Evolutionary conservation across 495 filamentous ascomycete species (phyloP).

Genomic region (Neurospora sublineolata): DNA sequence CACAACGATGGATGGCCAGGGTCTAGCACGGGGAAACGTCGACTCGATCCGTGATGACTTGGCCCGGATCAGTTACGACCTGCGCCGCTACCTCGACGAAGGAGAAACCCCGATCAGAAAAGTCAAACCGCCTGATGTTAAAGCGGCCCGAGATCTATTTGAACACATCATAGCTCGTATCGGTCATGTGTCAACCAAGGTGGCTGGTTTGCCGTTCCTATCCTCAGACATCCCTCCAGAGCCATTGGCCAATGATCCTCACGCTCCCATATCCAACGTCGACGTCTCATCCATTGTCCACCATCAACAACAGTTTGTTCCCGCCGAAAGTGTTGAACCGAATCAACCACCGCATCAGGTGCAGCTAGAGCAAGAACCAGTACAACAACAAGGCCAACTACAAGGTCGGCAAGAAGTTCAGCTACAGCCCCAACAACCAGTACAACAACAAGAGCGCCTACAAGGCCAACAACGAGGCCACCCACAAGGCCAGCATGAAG

Average conservation of each 20-base stretch:
- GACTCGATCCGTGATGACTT: slow-evolving; percentile 17
- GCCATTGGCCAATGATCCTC: slow-evolving; percentile 1
- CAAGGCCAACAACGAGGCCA: neutral
- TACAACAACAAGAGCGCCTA: neutral
- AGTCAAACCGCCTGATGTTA: slow-evolving; percentile 18
- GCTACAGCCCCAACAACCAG: neutral
- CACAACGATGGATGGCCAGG: slow-evolving; percentile 17
- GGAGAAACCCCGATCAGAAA: slow-evolving; percentile 10
- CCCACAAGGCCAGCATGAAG: neutral
- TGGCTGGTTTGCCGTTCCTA: slow-evolving; percentile 3
- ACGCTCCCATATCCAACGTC: slow-evolving; percentile 12
- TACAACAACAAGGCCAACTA: neutral
- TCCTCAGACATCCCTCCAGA: slow-evolving; percentile 6
- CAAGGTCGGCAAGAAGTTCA: neutral
- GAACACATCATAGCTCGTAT: slow-evolving; percentile 14
- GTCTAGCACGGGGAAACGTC: slow-evolving; percentile 7
- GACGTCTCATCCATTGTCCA: neutral
- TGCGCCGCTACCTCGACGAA: slow-evolving; percentile 14
- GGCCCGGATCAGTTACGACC: slow-evolving; percentile 11
- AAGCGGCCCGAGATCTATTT: slow-evolving; percentile 16
- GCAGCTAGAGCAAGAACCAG: neutral
- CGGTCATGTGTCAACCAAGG: slow-evolving; percentile 9
- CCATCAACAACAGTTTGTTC: neutral
- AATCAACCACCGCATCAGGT: neutral
- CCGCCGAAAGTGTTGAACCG: neutral